These are phyloP conservation scores for Podospora pseudoanserina DNA, from an alignment of 495 filamentous ascomycete genomes.

Conservation along the genomic window DNA sequence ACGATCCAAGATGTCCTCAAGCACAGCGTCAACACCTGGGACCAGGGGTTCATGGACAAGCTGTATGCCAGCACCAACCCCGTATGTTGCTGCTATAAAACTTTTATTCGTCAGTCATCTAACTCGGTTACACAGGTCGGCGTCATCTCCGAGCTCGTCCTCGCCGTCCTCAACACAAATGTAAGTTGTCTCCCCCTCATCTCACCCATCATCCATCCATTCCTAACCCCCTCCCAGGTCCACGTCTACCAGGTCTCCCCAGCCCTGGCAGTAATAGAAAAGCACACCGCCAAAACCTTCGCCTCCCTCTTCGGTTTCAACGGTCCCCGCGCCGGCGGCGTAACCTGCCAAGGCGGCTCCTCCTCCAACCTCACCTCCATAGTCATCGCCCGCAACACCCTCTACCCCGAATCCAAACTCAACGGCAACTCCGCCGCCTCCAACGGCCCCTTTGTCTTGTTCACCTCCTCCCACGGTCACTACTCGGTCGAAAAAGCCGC, in stretches of 20 bases:
- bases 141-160: slow-evolving; percentile 75
- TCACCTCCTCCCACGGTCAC: slow-evolving; percentile 85
- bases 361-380: slow-evolving; percentile 84
- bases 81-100: slow-evolving; percentile 36
- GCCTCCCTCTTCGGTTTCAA: slow-evolving; percentile 73
- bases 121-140: slow-evolving; percentile 54
- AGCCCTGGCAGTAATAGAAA: slow-evolving; percentile 80
- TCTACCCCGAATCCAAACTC: slow-evolving; percentile 72
- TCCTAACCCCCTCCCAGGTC: slow-evolving; percentile 26
- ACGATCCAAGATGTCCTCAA: slow-evolving; percentile 63
- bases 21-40: slow-evolving; percentile 94
- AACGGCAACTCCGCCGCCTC: slow-evolving; percentile 58
- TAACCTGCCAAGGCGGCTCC: slow-evolving; percentile 82
- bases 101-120: background rate
- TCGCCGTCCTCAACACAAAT: slow-evolving; percentile 84
- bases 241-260: slow-evolving; percentile 91
- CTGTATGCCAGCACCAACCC: slow-evolving; percentile 83
- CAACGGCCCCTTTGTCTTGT: slow-evolving; percentile 65
- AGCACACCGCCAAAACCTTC: slow-evolving; percentile 63
- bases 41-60: slow-evolving; percentile 92
- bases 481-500: slow-evolving; percentile 95
- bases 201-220: background rate
- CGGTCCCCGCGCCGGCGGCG: slow-evolving; percentile 71
- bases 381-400: slow-evolving; percentile 81
- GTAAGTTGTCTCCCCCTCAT: slow-evolving; percentile 35